Percentiles rank a stretch among this genome's conserved stretches.
These are phyloP conservation scores for Pseudogymnoascus sp. DNA, from an alignment of 2,329 filamentous ascomycete species.

Conservation along the genomic window DNA sequence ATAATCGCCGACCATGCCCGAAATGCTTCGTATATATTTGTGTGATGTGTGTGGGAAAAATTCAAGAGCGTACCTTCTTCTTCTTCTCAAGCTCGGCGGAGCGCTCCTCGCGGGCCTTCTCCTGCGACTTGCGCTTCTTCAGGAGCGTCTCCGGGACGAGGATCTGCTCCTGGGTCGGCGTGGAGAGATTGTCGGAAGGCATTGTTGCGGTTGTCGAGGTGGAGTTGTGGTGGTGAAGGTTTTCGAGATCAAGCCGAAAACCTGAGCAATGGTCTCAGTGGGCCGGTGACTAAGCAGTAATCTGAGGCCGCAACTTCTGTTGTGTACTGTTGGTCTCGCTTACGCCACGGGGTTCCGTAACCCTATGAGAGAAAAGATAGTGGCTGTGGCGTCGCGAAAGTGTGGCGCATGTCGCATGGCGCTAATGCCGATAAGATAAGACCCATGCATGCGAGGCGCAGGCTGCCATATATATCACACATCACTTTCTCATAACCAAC, in stretches of 20 bases:
- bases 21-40: constrained; percentile 12
- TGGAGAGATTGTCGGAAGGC: constrained; percentile 38
- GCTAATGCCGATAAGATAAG: constrained; percentile 8
- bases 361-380: constrained; percentile 2
- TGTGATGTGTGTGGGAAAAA: constrained; percentile 14
- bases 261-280: constrained; percentile 7
- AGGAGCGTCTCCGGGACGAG: constrained; percentile 98
- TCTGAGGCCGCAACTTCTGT: not conserved
- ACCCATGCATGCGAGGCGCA: not conserved
- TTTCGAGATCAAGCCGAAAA: constrained; percentile 8
- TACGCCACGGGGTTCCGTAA: constrained; percentile 7
- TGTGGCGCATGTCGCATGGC: not conserved
- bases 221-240: constrained; percentile 23
- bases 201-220: constrained; percentile 45
- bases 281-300: constrained; percentile 7
- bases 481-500: not conserved
- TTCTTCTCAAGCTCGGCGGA: constrained; percentile 72
- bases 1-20: constrained; percentile 35
- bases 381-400: constrained; percentile 6
- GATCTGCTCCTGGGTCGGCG: constrained; percentile 91
- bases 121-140: constrained; percentile 99
- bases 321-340: constrained; percentile 6
- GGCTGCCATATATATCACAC: not conserved
- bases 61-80: constrained; percentile 60
- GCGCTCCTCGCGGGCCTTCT: constrained; percentile 94